Base-by-base conservation (phyloP, 192 early-diverging fungal genomes). In the Backusella sp. region DNA sequence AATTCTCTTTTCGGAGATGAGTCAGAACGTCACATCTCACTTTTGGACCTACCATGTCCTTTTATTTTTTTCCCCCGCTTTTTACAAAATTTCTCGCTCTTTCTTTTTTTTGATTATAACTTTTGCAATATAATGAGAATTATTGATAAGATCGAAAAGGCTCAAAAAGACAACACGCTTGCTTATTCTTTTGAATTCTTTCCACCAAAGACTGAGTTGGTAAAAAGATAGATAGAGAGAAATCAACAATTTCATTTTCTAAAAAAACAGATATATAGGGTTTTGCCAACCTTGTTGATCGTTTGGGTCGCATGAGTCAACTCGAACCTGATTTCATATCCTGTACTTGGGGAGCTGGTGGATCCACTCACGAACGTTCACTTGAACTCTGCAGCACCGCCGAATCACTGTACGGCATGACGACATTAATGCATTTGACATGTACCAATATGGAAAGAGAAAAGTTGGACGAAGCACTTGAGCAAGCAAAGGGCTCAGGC, bases 131-230 rank as follows among this genome's bases (percentile, higher is more conserved):
- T 26, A 3, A 93, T 94, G 91, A 94, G 92, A 78, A 84, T 94
- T 77, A 87, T 90, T 37, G 89, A 92, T 75, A 92, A 92, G 76
- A 84, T 94, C 75, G 83, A 87, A 66, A 84, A 85, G 77, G 91
- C 90, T 37, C 79, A 88, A 42, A 83, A 91, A 76, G 87, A 90
- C 35, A 85, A 88, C 41, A 85, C 82, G 59, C 85, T 88, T 30
- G 83, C 84, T 66, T 92, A 90, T 85, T 97, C 96, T 35, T 98
- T 99, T 77, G 97, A 99, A 86, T 99, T 93, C 88, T 99, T 98
- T 74, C 96, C 97, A 49, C 97, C 97, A 78, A 99, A 96, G 83
- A 99, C 97, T 30, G 91, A 90, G 74, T 86, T 88, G 75, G 86
- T 85, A 85, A 76, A 52, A 73, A 37, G 11, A 39, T 37, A 11